These are phyloP conservation scores for Lupinus albus DNA, from an alignment of 306 rosid species.

Conservation along the genomic window DNA sequence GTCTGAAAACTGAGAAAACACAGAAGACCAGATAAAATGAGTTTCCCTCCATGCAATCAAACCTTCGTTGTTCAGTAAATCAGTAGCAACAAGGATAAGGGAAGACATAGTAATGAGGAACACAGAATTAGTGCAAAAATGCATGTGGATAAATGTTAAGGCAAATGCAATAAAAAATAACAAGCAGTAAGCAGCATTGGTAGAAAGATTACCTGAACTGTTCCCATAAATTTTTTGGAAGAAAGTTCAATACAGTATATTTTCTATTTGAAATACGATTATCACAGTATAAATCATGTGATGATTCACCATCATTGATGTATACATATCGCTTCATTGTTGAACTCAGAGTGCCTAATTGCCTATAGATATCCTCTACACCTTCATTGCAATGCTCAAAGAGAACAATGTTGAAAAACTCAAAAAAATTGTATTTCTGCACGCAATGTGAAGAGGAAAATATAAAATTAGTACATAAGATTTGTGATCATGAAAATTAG, in stretches of 20 bases:
- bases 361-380: slow-evolving; percentile 36
- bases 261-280: slow-evolving; percentile 89
- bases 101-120: slow-evolving; percentile 19
- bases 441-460: not conserved
- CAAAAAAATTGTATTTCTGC: slow-evolving; percentile 27
- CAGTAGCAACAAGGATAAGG: slow-evolving; percentile 21
- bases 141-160: slow-evolving; percentile 3
- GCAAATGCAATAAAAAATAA: slow-evolving; percentile 33
- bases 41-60: slow-evolving; percentile 27
- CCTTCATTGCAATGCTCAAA: slow-evolving; percentile 41
- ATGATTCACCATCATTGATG: slow-evolving; percentile 79
- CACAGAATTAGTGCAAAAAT: slow-evolving; percentile 17
- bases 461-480: not conserved
- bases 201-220: slow-evolving; percentile 80
- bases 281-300: slow-evolving; percentile 64
- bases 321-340: slow-evolving; percentile 87
- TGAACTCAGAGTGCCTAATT: slow-evolving; percentile 44
- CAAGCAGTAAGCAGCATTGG: slow-evolving; percentile 30
- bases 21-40: slow-evolving; percentile 1
- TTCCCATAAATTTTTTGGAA: slow-evolving; percentile 95
- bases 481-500: slow-evolving; percentile 25
- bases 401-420: slow-evolving; percentile 23
- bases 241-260: slow-evolving; percentile 82
- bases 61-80: slow-evolving; percentile 15
- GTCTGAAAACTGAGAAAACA: slow-evolving; percentile 3